Conservation (phyloP, 306 rosid genomes). For the Acacia acuminata region DNA sequence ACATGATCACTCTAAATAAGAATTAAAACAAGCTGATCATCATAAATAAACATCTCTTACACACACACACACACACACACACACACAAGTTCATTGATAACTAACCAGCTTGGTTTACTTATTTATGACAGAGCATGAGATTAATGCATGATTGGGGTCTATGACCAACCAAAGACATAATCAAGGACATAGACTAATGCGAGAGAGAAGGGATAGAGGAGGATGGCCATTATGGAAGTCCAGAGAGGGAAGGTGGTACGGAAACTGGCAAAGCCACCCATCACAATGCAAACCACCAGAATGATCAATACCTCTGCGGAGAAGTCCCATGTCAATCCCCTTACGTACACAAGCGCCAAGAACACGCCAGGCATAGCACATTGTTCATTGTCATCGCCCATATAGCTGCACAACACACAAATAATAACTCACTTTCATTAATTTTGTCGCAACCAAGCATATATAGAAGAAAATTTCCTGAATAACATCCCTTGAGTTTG, state of each 20-base stretch:
- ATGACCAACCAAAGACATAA: slow-evolving; percentile 81
- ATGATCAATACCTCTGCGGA: slow-evolving; percentile 87
- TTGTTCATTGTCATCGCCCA: slow-evolving; percentile 94
- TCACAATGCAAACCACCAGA: slow-evolving; percentile 64
- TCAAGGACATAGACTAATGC: slow-evolving; percentile 88
- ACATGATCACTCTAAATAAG: not conserved
- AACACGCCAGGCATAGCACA: slow-evolving; percentile 87
- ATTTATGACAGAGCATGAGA: not conserved
- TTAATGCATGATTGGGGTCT: slow-evolving; percentile 18
- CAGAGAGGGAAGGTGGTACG: slow-evolving; percentile 87
- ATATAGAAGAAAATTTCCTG: not conserved
- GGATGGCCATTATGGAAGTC: slow-evolving; percentile 76
- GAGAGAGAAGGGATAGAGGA: slow-evolving; percentile 85
- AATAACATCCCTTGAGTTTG: not conserved
- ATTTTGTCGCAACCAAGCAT: not conserved
- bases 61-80: no score
- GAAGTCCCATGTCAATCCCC: slow-evolving; percentile 91
- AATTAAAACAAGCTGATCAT: not conserved
- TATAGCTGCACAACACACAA: slow-evolving; percentile 60
- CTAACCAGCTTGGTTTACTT: not conserved
- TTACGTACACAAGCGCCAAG: slow-evolving; percentile 76
- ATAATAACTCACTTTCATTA: not conserved
- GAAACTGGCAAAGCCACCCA: slow-evolving; percentile 79
- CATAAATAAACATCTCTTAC: not conserved
- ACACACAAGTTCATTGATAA: not conserved